Conservation (phyloP, 179 eudicot genomes). For the Silene vulgaris region DNA sequence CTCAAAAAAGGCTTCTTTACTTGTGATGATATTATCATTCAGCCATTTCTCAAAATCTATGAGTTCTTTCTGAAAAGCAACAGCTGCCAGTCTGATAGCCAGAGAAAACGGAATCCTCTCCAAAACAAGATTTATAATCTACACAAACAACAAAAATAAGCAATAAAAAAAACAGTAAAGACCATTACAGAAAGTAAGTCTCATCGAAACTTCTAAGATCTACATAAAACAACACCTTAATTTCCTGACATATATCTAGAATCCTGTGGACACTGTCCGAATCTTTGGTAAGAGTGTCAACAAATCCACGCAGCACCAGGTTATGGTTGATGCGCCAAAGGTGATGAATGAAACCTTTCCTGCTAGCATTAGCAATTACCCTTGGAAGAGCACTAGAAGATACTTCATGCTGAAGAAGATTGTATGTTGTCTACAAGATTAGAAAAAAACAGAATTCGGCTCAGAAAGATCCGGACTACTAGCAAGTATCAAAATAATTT, state of each 20-base stretch:
- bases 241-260: slow-evolving; percentile 76
- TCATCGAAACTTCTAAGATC: not conserved
- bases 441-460: not conserved
- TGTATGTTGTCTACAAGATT: slow-evolving; percentile 78
- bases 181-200: not conserved
- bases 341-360: slow-evolving; percentile 45
- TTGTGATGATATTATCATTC: slow-evolving; percentile 44
- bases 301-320: slow-evolving; percentile 61
- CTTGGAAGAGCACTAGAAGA: slow-evolving; percentile 52
- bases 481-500: not conserved
- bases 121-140: slow-evolving; percentile 69
- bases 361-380: slow-evolving; percentile 42
- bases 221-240: slow-evolving; percentile 46
- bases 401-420: slow-evolving; percentile 74
- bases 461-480: not conserved
- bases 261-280: slow-evolving; percentile 43
- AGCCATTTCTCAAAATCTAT: slow-evolving; percentile 87
- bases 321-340: slow-evolving; percentile 70
- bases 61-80: slow-evolving; percentile 68
- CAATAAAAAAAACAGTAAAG: not conserved
- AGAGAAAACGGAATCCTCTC: slow-evolving; percentile 65
- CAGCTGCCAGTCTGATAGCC: slow-evolving; percentile 66
- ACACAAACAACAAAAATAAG: slow-evolving; percentile 26
- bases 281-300: slow-evolving; percentile 48
- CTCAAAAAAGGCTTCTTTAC: slow-evolving; percentile 59